Base-by-base conservation (phyloP, 805 yeast genomes). In the Dipodascus geniculatus region DNA sequence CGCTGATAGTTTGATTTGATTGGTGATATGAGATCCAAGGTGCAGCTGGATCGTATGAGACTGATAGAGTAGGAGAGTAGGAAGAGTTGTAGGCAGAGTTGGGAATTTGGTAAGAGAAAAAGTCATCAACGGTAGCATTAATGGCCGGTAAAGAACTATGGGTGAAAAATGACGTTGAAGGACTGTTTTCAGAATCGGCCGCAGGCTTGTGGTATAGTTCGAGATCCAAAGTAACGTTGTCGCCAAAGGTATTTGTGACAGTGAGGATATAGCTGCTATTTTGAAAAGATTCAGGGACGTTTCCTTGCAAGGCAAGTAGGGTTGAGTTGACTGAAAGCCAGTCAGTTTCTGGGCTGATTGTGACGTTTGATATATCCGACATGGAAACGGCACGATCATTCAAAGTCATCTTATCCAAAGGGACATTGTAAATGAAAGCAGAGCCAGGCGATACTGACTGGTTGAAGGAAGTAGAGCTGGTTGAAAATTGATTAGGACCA, bases 401-500 rank as follows among this genome's bases (percentile, higher is more conserved):
- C 50, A 87, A 72, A 57, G 68, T 78, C 28, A 91, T 80, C 52
- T 76, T 71, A 33, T 79, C 67, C 48, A 85, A 64, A 1, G 96
- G 96, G 22, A 89, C 71, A 1, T 73, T 65, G 55, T 79, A 74
- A 23, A 73, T 63, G 60, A 91, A 74, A 0, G 67, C 61, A 33
- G 78, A 75, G 49, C 81, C 80, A 22, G 75, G 77, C 3, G 93
- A 83, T 1, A 88, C 90, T 60, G 86, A 85, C 55, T 86, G 73
- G 24, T 80, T 68, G 1, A 80, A 74, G 50, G 76, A 75, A 55
- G 85, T 78, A 42, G 81, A 64, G 22, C 82, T 73, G 1, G 93
- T 83, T 42, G 88, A 76, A 57, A 93, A 74, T 57, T 79, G 83
- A 66, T 93, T 96, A 8, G 95, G 96, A 47, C 99, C 99, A 38